Evolutionary conservation across 108 stramenopile genomes (phyloP), one percentile per base, ranked within the genome.

Genomic region (Schizochytrium sp.): DNA sequence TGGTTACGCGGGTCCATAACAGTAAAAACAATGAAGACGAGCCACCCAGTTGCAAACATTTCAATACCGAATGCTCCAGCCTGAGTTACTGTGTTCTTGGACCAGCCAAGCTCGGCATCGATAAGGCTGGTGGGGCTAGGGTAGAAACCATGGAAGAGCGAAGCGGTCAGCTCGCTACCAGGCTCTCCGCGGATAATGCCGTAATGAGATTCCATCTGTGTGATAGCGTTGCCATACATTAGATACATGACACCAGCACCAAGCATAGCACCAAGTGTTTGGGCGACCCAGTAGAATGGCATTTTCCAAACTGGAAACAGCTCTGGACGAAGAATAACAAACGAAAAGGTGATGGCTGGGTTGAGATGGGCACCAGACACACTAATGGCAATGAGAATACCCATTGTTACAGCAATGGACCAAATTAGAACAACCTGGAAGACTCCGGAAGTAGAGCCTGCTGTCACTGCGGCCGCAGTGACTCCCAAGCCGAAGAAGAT

Each of bases 371-470:
- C 91, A 15, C 89, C 91, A 12, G 76, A 87, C 7, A 91, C 45
- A 19, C 87, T 58, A 15, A 91, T 93, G 4, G 93, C 92, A 5
- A 92, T 89, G 41, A 88, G 69, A 89, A 95, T 93, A 49, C 92
- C 94, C 8, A 93, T 61, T 0, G 94, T 91, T 17, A 95, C 93
- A 42, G 93, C 94, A 88, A 94, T 91, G 56, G 90, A 69, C 94
- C 94, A 95, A 17, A 93, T 93, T 4, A 91, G 88, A 5, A 93
- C 94, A 87, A 95, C 90, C 88, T 93, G 93, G 2, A 91, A 93
- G 13, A 95, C 89, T 3, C 93, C 94, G n/a, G 92, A 72, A 5
- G 91, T 88, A 87, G 92, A 3, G 64, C 64, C 91, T 5, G 88
- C 90, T 88, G 90, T 93, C 7, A 92, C 88, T 17, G 93, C 92